Conservation (phyloP, 208 protist genomes). For the Vickermania ingenoplastis region DNA sequence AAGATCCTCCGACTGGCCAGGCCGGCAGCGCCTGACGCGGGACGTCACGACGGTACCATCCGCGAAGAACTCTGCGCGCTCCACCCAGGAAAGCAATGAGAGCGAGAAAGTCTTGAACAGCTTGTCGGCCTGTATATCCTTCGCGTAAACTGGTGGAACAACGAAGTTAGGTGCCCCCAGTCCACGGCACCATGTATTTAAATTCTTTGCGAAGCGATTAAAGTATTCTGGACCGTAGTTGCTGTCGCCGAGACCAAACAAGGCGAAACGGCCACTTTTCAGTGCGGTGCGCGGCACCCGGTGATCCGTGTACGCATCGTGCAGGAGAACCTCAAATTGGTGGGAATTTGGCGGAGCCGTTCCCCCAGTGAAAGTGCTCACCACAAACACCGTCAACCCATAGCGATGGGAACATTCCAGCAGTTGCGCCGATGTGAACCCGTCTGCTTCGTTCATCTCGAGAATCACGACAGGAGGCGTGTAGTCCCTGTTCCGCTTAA, state of each 20-base stretch:
- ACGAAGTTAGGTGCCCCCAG: constrained; percentile 64
- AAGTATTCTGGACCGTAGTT: constrained; percentile 69
- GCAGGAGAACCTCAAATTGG: constrained; percentile 52
- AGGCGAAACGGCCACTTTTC: constrained; percentile 42
- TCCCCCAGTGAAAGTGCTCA: constrained; percentile 76
- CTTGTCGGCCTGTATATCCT: constrained; percentile 26
- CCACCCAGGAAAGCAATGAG: constrained; percentile 55
- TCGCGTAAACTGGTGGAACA: constrained; percentile 73
- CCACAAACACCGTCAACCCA: constrained; percentile 54
- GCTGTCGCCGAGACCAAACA: constrained; percentile 86
- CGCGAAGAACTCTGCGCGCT: constrained; percentile 26
- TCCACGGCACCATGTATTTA: constrained; percentile 58
- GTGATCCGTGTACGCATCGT: constrained; percentile 76
- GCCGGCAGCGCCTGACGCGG: constrained; percentile 12
- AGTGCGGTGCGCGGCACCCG: constrained; percentile 61
- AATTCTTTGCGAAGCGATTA: constrained; percentile 68
- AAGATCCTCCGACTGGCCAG: constrained; percentile 8
- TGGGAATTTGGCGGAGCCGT: constrained; percentile 46
- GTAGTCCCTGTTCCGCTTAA: background rate
- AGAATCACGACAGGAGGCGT: constrained; percentile 19
- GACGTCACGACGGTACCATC: constrained; percentile 20
- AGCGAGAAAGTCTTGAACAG: constrained; percentile 57
- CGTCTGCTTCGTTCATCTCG: constrained; percentile 6
- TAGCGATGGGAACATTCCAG: constrained; percentile 29
- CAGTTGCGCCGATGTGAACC: constrained; percentile 33